Evolutionary conservation across 78 protist species (phyloP).

Genomic region (Dictyostelium capitatum): DNA sequence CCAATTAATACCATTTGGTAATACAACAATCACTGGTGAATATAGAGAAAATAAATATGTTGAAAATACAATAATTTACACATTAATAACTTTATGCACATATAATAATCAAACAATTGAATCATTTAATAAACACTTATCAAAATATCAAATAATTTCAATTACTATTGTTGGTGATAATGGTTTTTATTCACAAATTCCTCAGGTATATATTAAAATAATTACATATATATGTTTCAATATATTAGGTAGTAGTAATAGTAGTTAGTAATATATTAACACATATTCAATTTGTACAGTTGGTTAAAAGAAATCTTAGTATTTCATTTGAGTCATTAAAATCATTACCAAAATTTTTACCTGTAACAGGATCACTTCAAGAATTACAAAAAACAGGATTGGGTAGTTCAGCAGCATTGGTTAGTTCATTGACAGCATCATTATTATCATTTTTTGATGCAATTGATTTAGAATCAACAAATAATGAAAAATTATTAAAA

Average conservation of each 20-base stretch:
- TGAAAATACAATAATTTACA: conserved; percentile 51
- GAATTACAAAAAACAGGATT: conserved; percentile 92
- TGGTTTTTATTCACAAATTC: conserved; percentile 90
- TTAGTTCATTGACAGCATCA: conserved; percentile 75
- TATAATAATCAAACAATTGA: neutral
- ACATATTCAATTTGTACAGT: neutral
- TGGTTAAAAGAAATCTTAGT: conserved; percentile 47
- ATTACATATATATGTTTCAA: neutral
- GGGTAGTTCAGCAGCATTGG: conserved; percentile 91
- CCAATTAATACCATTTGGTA: conserved; percentile 15
- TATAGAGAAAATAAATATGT: conserved; percentile 74
- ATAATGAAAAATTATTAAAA: neutral
- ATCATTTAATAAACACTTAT: neutral
- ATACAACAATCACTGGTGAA: neutral
- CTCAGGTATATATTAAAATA: conserved; percentile 37
- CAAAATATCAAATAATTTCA: conserved; percentile 4
- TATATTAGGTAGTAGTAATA: too few relatives aligned
- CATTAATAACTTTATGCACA: neutral
- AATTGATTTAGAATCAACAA: conserved; percentile 9
- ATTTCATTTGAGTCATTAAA: conserved; percentile 56
- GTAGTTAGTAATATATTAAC: neutral
- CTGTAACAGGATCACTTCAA: conserved; percentile 1
- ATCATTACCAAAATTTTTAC: conserved; percentile 60
- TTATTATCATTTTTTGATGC: conserved; percentile 26
- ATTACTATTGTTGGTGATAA: conserved; percentile 85